These are phyloP conservation scores for Rubia tinctorum DNA, from an alignment of 305 asterid species.

Conservation along the genomic window DNA sequence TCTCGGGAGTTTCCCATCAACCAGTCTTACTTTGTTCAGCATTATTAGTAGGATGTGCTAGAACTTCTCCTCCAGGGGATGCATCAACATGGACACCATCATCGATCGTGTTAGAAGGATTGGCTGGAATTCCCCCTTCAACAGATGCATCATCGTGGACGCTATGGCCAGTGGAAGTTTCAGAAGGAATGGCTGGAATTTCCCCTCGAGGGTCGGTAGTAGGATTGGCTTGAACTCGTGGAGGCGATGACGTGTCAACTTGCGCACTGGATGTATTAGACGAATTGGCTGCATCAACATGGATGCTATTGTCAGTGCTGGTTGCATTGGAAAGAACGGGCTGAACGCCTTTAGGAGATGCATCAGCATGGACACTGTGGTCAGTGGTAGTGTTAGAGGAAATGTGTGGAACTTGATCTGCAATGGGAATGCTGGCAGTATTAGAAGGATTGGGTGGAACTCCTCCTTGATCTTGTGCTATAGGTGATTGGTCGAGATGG, in stretches of 20 bases:
- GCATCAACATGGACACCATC: not conserved
- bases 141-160: not conserved
- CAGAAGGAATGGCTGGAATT: not conserved
- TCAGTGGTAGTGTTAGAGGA: not conserved
- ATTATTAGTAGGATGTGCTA: not conserved
- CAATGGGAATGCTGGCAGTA: not conserved
- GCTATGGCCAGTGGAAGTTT: not conserved
- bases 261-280: too few species aligned
- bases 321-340: too few species aligned
- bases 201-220: not conserved
- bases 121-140: conserved; percentile 5
- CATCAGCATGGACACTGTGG: not conserved
- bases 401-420: too few species aligned
- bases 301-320: too few species aligned
- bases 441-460: conserved; percentile 10
- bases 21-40: conserved; percentile 10
- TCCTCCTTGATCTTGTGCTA: not conserved
- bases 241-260: too few species aligned
- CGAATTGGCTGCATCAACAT: too few species aligned
- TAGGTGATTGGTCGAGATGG: conserved; percentile 28
- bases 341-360: not conserved
- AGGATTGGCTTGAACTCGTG: not conserved
- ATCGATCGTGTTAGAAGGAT: not conserved
- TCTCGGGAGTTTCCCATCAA: not conserved
- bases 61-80: not conserved